phyloP scores from a whole-genome alignment of 2,329 filamentous ascomycete genomes.

The Reticulascus tulasneorum region DNA sequence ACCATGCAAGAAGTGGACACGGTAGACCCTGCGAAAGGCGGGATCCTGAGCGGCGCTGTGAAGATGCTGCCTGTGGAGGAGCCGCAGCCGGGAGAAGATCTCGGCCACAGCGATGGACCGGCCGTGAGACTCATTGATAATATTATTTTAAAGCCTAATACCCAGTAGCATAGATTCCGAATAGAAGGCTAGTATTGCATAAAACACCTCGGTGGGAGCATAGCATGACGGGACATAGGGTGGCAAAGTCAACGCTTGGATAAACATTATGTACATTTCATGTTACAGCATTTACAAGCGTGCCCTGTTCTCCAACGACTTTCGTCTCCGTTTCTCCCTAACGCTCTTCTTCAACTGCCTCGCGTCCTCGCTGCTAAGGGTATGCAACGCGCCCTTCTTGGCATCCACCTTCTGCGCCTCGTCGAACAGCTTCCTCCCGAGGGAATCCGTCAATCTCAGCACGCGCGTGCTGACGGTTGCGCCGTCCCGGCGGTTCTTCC shows the following conservation, averaged over 20 bases:
- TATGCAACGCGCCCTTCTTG: slow-evolving; percentile 34
- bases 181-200: slow-evolving; percentile 1
- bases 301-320: slow-evolving; percentile 47
- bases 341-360: slow-evolving; percentile 37
- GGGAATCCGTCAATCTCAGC: slow-evolving; percentile 67
- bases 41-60: slow-evolving; percentile 83
- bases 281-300: slow-evolving; percentile 35
- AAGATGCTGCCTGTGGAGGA: slow-evolving; percentile 82
- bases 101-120: slow-evolving; percentile 69
- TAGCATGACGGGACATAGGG: not conserved
- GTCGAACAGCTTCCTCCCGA: slow-evolving; percentile 68
- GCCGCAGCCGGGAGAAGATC: slow-evolving; percentile 64
- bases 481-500: slow-evolving; percentile 93
- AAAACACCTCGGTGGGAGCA: not conserved
- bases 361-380: slow-evolving; percentile 48
- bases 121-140: slow-evolving; percentile 91
- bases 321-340: slow-evolving; percentile 42
- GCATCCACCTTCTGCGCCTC: slow-evolving; percentile 40
- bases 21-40: slow-evolving; percentile 68
- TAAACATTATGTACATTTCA: slow-evolving; percentile 8
- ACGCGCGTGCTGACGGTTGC: slow-evolving; percentile 83
- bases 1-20: slow-evolving; percentile 73
- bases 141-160: slow-evolving; percentile 60
- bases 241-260: slow-evolving; percentile 1
- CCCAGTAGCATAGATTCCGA: slow-evolving; percentile 2